Evolutionary conservation across 495 filamentous ascomycete species (phyloP).

Genomic region (Aspergillus steynii): DNA sequence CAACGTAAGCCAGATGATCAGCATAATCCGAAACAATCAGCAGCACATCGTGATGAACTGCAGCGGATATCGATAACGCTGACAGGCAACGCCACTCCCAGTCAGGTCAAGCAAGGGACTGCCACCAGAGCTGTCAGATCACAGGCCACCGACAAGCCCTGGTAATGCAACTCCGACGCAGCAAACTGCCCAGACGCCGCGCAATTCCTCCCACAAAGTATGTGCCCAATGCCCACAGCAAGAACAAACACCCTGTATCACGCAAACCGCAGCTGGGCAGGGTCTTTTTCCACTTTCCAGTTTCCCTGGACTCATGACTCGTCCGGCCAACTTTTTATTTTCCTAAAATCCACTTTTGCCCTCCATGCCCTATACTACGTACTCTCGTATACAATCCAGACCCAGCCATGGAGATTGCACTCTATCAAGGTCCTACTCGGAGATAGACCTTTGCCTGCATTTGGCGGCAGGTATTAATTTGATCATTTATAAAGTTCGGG

Average conservation of each 20-base stretch:
- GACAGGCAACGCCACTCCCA: constrained; percentile 8
- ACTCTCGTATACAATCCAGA: not conserved
- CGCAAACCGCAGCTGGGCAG: not conserved
- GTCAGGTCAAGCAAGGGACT: constrained; percentile 16
- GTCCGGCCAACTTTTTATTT: not conserved
- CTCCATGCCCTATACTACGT: not conserved
- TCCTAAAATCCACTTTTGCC: not conserved
- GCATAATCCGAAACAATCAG: constrained; percentile 8
- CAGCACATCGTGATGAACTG: constrained; percentile 6
- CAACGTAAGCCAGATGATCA: not conserved
- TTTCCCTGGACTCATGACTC: not conserved
- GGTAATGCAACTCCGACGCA: too few relatives aligned
- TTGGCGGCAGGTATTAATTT: not conserved
- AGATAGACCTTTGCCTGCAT: not conserved
- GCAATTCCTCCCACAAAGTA: not conserved
- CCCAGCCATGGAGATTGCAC: too few relatives aligned
- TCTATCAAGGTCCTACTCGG: too few relatives aligned
- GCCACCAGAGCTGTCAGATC: constrained; percentile 18
- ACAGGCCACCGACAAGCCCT: not conserved
- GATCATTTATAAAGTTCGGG: not conserved
- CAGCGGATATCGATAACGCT: constrained; percentile 11
- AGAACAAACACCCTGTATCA: not conserved
- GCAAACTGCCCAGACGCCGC: not conserved
- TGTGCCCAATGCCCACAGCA: not conserved
- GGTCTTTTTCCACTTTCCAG: not conserved